phyloP scores from a whole-genome alignment of 768 basidiomycete genomes.

The Candolleomyces aberdarensis region DNA sequence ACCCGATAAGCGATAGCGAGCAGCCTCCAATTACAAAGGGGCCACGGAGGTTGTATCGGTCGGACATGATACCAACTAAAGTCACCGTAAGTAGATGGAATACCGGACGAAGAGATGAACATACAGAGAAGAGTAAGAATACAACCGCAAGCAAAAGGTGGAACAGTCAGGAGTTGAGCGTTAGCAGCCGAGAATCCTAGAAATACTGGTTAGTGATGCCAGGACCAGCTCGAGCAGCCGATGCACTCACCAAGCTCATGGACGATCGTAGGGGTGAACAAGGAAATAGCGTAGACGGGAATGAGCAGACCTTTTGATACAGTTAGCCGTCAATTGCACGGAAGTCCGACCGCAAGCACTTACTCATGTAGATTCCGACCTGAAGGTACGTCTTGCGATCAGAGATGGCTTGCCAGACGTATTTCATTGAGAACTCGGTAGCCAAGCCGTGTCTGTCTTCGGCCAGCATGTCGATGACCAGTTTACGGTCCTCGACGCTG shows the following conservation, averaged over 20 bases:
- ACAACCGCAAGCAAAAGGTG: slow-evolving; percentile 46
- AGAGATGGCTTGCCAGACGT: slow-evolving; percentile 44
- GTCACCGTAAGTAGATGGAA: background rate
- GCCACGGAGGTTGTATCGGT: slow-evolving; percentile 38
- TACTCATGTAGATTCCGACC: slow-evolving; percentile 29
- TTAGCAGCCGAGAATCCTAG: slow-evolving; percentile 43
- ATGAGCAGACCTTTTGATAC: slow-evolving; percentile 28
- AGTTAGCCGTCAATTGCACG: no score
- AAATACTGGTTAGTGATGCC: background rate
- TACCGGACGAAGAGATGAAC: background rate
- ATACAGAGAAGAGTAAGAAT: slow-evolving; percentile 35
- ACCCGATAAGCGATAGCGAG: slow-evolving; percentile 46
- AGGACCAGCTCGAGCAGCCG: background rate
- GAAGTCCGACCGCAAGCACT: no score
- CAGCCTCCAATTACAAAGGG: slow-evolving; percentile 44
- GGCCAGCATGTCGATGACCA: slow-evolving; percentile 38
- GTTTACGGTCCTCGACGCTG: slow-evolving; percentile 37
- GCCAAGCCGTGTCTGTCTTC: slow-evolving; percentile 42
- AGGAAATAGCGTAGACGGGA: slow-evolving; percentile 40
- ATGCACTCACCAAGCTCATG: slow-evolving; percentile 31
- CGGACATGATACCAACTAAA: slow-evolving; percentile 37
- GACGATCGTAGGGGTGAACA: slow-evolving; percentile 51
- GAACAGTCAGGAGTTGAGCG: slow-evolving; percentile 49
- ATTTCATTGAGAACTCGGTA: slow-evolving; percentile 40
- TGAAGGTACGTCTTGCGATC: slow-evolving; percentile 44